Conservation (phyloP, 495 filamentous ascomycete species). For the Daldinia vernicosa region DNA sequence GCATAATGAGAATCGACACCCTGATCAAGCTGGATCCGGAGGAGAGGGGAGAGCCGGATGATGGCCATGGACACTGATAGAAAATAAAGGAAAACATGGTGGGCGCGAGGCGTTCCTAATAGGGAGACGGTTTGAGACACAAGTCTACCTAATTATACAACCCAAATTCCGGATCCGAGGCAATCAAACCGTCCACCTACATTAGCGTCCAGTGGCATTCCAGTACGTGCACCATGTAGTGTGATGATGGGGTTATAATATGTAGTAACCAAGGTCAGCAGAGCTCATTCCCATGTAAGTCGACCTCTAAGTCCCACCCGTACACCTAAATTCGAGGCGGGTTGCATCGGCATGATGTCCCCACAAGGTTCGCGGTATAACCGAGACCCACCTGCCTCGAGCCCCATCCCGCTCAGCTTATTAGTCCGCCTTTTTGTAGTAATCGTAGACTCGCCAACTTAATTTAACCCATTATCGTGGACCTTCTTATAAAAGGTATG, state of each 20-base stretch:
- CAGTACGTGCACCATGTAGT: constrained; percentile 10
- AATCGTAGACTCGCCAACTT: constrained; percentile 7
- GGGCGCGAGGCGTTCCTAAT: constrained; percentile 36
- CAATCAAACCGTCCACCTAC: constrained; percentile 3
- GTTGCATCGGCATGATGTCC: constrained; percentile 36
- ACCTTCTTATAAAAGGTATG: constrained; percentile 20
- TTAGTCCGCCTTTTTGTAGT: constrained; percentile 14
- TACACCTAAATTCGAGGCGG: constrained; percentile 21
- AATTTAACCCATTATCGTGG: neutral
- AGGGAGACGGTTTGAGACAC: constrained; percentile 31
- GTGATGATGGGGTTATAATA: constrained; percentile 16
- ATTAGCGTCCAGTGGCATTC: constrained; percentile 16
- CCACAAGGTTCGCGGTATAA: neutral
- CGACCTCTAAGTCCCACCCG: neutral
- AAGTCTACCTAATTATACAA: constrained; percentile 33
- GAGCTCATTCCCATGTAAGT: neutral
- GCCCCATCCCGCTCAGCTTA: constrained; percentile 25
- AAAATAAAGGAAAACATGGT: constrained; percentile 29
- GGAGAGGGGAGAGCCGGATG: constrained; percentile 77
- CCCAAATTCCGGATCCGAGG: constrained; percentile 25
- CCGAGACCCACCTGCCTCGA: constrained; percentile 19
- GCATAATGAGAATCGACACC: constrained; percentile 99
- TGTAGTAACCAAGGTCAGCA: constrained; percentile 23
- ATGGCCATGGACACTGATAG: constrained; percentile 73
- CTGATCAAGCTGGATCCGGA: constrained; percentile 98